Evolutionary conservation across 2,329 filamentous ascomycete species (phyloP).

Genomic region (Alternaria brassicae): DNA sequence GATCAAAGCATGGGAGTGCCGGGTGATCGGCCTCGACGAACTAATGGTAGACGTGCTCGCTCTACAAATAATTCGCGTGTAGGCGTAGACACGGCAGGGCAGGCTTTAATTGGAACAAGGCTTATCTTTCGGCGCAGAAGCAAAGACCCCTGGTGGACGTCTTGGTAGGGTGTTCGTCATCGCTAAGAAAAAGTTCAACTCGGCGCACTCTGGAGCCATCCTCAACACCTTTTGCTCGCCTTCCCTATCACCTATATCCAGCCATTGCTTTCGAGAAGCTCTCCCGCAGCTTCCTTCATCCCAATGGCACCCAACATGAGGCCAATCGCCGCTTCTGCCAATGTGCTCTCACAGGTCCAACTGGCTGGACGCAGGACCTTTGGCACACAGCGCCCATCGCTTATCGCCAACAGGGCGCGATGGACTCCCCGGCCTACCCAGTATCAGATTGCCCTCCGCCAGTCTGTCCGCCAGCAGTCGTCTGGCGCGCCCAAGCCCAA

Average conservation of each 20-base stretch:
- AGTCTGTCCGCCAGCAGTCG: conserved; percentile 46
- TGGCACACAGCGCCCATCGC: conserved; percentile 44
- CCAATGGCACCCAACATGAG: conserved; percentile 50
- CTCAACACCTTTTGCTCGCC: conserved; percentile 23
- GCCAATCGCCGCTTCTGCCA: conserved; percentile 41
- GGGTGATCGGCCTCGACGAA: conserved; percentile 5
- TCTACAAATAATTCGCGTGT: conserved; percentile 13
- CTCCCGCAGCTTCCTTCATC: conserved; percentile 9
- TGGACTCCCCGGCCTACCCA: conserved; percentile 46
- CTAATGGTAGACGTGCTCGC: not conserved
- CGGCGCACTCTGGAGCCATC: conserved; percentile 12
- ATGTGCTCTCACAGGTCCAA: conserved; percentile 41
- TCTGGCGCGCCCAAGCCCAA: conserved; percentile 42
- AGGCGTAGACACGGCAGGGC: conserved; percentile 15
- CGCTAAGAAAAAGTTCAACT: conserved; percentile 40
- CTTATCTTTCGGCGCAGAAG: conserved; percentile 21
- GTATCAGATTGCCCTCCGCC: conserved; percentile 46
- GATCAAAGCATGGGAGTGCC: conserved; percentile 6
- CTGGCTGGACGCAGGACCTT: conserved; percentile 47
- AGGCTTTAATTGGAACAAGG: conserved; percentile 25
- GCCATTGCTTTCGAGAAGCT: conserved; percentile 21
- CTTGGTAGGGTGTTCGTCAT: conserved; percentile 29
- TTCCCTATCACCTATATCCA: conserved; percentile 9
- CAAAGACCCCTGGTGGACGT: conserved; percentile 13
- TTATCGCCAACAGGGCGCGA: conserved; percentile 44